A percentile compares a stretch with the other conserved stretches of the same genome.
Conservation (phyloP, 805 yeast genomes). For the Metschnikowia colocasiae region DNA sequence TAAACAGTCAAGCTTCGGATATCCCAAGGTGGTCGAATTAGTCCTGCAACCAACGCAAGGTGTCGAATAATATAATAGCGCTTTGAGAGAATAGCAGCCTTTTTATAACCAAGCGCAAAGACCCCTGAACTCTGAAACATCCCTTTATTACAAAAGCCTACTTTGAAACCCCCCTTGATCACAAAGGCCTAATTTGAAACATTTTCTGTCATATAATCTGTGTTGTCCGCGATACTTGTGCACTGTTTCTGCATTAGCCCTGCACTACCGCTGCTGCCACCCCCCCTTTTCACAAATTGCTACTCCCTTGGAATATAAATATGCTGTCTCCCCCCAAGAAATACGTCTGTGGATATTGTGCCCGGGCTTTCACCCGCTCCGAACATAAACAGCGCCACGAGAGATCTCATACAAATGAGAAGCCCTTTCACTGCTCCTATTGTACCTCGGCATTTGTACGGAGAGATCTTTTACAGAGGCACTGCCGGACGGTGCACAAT, state of each 20-base stretch:
- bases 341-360: conserved; percentile 75
- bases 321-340: conserved; percentile 46
- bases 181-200: no score
- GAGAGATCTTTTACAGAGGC: conserved; percentile 72
- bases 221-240: no score
- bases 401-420: conserved; percentile 73
- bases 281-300: no score
- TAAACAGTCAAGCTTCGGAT: no score
- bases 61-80: no score
- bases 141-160: no score
- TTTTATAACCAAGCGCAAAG: no score
- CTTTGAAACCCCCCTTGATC: no score
- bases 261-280: not conserved
- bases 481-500: conserved; percentile 72
- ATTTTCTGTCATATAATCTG: not conserved
- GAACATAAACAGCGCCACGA: conserved; percentile 80
- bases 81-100: no score
- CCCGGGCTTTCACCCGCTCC: conserved; percentile 73
- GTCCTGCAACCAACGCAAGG: no score
- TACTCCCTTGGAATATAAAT: not conserved
- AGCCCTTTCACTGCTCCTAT: conserved; percentile 70
- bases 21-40: no score
- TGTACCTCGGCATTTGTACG: conserved; percentile 74
- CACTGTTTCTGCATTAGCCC: not conserved
- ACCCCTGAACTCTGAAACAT: no score